Percentiles rank a stretch among this genome's conserved stretches.
Conservation (phyloP, 2,329 filamentous ascomycete genomes). For the Sporothrix curviconia region DNA sequence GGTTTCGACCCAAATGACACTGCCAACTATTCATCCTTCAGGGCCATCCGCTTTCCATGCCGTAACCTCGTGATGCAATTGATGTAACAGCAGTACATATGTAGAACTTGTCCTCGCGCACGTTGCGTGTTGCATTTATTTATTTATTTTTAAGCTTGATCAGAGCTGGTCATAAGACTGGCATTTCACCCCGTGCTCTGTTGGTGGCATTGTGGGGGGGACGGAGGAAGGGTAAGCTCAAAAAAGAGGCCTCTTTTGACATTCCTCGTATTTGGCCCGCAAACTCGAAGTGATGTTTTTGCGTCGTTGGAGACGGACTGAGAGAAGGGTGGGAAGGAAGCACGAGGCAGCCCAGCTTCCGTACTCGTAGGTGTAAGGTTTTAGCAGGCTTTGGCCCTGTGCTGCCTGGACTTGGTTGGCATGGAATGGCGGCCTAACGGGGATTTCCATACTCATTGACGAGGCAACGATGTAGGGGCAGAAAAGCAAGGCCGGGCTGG, state of each 20-base stretch:
- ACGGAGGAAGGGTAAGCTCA: no score
- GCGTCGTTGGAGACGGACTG: no score
- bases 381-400: neutral
- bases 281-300: no score
- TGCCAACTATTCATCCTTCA: neutral
- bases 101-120: neutral
- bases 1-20: neutral
- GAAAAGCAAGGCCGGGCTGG: neutral
- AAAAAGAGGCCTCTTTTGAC: neutral
- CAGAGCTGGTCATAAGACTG: no score
- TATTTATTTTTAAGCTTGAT: no score
- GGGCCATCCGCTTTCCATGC: neutral
- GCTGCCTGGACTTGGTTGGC: neutral
- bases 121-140: no score
- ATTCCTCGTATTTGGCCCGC: conserved; percentile 4
- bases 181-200: no score
- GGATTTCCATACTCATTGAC: neutral
- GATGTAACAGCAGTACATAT: no score
- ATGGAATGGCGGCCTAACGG: neutral
- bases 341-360: neutral
- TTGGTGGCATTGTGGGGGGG: no score
- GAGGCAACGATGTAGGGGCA: no score
- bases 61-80: neutral
- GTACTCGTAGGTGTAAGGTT: neutral
- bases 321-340: no score